Conservation (phyloP, 2,329 filamentous ascomycete species). For the Cladophialophora carrionii region DNA sequence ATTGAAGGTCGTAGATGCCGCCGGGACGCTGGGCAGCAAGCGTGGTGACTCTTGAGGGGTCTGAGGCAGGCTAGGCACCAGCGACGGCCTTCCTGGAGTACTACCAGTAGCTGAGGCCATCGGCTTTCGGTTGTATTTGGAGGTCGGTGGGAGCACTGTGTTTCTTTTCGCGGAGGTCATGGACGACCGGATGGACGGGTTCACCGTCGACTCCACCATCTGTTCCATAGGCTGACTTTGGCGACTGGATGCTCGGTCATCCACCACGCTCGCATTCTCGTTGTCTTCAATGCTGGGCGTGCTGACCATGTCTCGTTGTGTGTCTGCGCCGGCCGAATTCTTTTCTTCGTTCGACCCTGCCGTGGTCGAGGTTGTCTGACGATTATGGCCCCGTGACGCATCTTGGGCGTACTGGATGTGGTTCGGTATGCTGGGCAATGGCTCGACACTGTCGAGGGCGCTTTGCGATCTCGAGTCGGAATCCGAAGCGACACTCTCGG, state of each 20-base stretch:
- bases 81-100: constrained; percentile 20
- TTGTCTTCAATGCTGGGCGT: constrained; percentile 26
- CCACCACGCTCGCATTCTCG: constrained; percentile 24
- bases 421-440: constrained; percentile 18
- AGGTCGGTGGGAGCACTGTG: constrained; percentile 33
- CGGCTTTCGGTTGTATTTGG: constrained; percentile 38
- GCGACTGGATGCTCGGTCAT: constrained; percentile 22
- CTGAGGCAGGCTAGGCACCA: constrained; percentile 27
- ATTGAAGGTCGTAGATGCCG: constrained; percentile 6
- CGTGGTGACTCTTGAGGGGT: constrained; percentile 34
- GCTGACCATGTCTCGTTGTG: constrained; percentile 13
- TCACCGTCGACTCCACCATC: constrained; percentile 5
- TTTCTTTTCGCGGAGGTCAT: constrained; percentile 28
- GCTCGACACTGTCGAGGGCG: constrained; percentile 25
- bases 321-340: constrained; percentile 28
- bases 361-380: constrained; percentile 23
- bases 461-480: constrained; percentile 28
- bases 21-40: constrained; percentile 14
- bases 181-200: constrained; percentile 30
- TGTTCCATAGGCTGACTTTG: constrained; percentile 11
- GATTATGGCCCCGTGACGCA: constrained; percentile 20
- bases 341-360: constrained; percentile 28
- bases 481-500: constrained; percentile 24
- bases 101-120: constrained; percentile 20
- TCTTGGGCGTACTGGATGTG: constrained; percentile 9